phyloP scores from a whole-genome alignment of 768 basidiomycete genomes.

The Tricholoma flavovirens region DNA sequence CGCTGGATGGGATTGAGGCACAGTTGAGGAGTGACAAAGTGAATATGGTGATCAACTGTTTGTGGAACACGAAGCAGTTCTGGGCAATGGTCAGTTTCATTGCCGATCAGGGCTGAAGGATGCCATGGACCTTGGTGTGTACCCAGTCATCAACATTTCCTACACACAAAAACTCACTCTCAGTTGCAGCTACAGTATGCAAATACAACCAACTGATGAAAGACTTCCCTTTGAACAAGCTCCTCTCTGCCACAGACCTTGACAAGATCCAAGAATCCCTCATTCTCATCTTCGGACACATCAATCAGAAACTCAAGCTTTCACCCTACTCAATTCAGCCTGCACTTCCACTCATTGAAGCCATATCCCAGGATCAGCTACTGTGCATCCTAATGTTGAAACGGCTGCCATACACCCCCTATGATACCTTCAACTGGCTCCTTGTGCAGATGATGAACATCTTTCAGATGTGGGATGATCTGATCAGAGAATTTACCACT shows the following conservation, averaged over 20 bases:
- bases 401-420: background rate
- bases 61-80: slow-evolving; percentile 94
- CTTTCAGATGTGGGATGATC: background rate
- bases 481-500: too few species aligned
- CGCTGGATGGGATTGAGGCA: slow-evolving; percentile 86
- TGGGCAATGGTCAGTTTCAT: slow-evolving; percentile 97
- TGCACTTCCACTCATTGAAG: slow-evolving; percentile 93
- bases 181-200: slow-evolving; percentile 53
- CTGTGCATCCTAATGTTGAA: slow-evolving; percentile 33
- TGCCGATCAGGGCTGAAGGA: slow-evolving; percentile 93
- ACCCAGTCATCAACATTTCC: background rate
- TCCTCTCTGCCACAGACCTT: slow-evolving; percentile 94
- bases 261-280: slow-evolving; percentile 92
- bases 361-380: slow-evolving; percentile 93
- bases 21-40: slow-evolving; percentile 92
- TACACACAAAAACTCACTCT: background rate
- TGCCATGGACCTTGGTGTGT: slow-evolving; percentile 78
- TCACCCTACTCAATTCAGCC: slow-evolving; percentile 96
- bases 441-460: too few species aligned
- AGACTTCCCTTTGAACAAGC: slow-evolving; percentile 95
- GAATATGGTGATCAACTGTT: slow-evolving; percentile 85
- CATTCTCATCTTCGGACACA: slow-evolving; percentile 81
- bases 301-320: slow-evolving; percentile 91
- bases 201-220: slow-evolving; percentile 99
- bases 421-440: too few species aligned